Base-by-base conservation (phyloP, 2,329 filamentous ascomycete genomes). In the Aspergillus fischeri region DNA sequence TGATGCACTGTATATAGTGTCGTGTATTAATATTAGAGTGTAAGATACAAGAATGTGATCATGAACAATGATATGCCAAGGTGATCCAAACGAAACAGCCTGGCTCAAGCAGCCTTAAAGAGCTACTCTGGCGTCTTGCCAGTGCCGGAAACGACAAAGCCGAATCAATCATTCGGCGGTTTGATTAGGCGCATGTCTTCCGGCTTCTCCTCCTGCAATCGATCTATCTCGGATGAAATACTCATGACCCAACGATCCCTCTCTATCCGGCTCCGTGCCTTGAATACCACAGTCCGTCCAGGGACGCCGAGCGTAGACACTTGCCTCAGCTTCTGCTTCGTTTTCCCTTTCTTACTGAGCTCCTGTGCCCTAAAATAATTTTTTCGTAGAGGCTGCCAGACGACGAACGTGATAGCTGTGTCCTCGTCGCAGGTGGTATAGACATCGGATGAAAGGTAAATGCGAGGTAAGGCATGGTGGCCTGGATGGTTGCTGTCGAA, bases 231-330 rank as follows among this genome's bases (percentile, higher is more conserved):
- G 60, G 83, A 83, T 53, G 81, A 81, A 57, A 88, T 83, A 38
- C 80, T 84, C 68, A 88, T 71, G 25, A 89, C 86, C 86, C 86
- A 89, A 63, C 85, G 81, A 71, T 89, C 86, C 59, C 86, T 80
- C 70, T 89, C 86, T 1, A 85, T 80, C 9, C 86, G 76, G 69
- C 82, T 86, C 53, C 86, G 78, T 38, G 86, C 81, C 65, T 86
- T 85, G 67, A 89, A 89, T 11, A 89, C 86, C 51, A 87, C 81
- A 44, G 82, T 85, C 47, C 84, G 75, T 4, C 86, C 86, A 29
- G 82, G 81, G 7, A 80, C 79, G 10, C 86, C 86, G 28, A 88
- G 70, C 59, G 82, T 80, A 28, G 83, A 83, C 1, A 88, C 86
- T 42, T 83, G 73, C 59, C 80, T 84, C 56, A 87, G 71, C 17